Evolutionary conservation across 768 basidiomycete species (phyloP).

Genomic region (Melanogaster broomeanus): DNA sequence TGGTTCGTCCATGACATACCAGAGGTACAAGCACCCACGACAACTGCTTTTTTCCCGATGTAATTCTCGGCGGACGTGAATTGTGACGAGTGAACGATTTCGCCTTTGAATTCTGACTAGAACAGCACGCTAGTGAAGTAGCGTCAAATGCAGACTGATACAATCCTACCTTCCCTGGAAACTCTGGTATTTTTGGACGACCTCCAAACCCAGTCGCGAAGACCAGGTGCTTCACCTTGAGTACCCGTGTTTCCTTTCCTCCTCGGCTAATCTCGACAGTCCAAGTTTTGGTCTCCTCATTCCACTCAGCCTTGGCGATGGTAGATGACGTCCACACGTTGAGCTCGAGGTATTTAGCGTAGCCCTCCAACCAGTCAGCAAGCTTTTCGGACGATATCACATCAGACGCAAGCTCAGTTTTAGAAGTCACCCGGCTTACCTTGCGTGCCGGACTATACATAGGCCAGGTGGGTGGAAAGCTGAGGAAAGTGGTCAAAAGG

Average conservation of each 20-base stretch:
- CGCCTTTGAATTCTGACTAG: slow-evolving; percentile 55
- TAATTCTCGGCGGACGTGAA: slow-evolving; percentile 51
- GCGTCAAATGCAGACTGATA: neutral
- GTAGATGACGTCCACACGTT: slow-evolving; percentile 58
- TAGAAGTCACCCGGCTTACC: slow-evolving; percentile 15
- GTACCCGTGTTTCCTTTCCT: slow-evolving; percentile 34
- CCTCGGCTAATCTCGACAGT: slow-evolving; percentile 37
- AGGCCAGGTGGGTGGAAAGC: slow-evolving; percentile 57
- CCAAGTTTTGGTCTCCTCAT: slow-evolving; percentile 43
- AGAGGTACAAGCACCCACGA: slow-evolving; percentile 71
- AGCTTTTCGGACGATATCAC: slow-evolving; percentile 36
- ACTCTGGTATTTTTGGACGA: slow-evolving; percentile 43
- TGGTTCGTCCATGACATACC: slow-evolving; percentile 30
- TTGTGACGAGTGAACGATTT: slow-evolving; percentile 50
- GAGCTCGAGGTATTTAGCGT: slow-evolving; percentile 56
- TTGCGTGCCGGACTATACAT: slow-evolving; percentile 49
- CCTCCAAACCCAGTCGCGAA: slow-evolving; percentile 53
- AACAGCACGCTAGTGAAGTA: neutral
- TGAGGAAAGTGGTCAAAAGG: slow-evolving; percentile 13
- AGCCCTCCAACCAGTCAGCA: slow-evolving; percentile 62
- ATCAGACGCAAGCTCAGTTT: neutral
- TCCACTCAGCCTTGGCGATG: slow-evolving; percentile 34
- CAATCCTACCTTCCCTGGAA: slow-evolving; percentile 41
- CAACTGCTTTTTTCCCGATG: slow-evolving; percentile 61
- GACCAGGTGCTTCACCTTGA: slow-evolving; percentile 47